phyloP scores from a whole-genome alignment of 1,139 yeast species.

The Suhomyces choctaworum region DNA sequence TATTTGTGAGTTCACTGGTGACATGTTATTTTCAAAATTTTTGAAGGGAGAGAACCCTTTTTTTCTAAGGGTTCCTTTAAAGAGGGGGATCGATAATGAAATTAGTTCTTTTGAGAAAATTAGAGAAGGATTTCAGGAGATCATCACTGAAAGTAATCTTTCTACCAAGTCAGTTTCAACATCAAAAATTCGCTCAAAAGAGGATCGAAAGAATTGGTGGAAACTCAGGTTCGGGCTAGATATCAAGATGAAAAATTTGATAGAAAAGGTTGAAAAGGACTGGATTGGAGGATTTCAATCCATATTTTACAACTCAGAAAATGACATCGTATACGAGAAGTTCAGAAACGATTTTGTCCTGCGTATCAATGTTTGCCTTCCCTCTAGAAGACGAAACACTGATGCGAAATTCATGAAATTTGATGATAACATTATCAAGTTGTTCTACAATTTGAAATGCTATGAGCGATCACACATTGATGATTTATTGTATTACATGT shows the following conservation, averaged over 20 bases:
- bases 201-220: conserved; percentile 81
- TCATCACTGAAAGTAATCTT: conserved; percentile 60
- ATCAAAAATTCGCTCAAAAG: conserved; percentile 51
- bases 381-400: conserved; percentile 29
- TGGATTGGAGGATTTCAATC: conserved; percentile 88
- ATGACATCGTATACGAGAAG: conserved; percentile 28
- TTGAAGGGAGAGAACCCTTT: conserved; percentile 40
- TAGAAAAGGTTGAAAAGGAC: conserved; percentile 57
- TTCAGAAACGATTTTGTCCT: conserved; percentile 40
- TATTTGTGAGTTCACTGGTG: conserved; percentile 58
- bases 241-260: conserved; percentile 49
- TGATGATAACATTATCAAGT: conserved; percentile 50
- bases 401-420: conserved; percentile 31
- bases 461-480: conserved; percentile 44
- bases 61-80: conserved; percentile 61
- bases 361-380: conserved; percentile 35
- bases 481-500: conserved; percentile 62
- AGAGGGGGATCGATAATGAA: conserved; percentile 17
- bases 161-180: conserved; percentile 60
- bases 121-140: conserved; percentile 41
- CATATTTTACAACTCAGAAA: conserved; percentile 44
- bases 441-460: conserved; percentile 51
- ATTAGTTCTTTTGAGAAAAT: conserved; percentile 47
- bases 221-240: conserved; percentile 63
- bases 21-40: conserved; percentile 53